Evolutionary conservation across 805 yeast species (phyloP), one percentile per base, ranked within the genome.

Genomic region (Jamesozyma piceae): DNA sequence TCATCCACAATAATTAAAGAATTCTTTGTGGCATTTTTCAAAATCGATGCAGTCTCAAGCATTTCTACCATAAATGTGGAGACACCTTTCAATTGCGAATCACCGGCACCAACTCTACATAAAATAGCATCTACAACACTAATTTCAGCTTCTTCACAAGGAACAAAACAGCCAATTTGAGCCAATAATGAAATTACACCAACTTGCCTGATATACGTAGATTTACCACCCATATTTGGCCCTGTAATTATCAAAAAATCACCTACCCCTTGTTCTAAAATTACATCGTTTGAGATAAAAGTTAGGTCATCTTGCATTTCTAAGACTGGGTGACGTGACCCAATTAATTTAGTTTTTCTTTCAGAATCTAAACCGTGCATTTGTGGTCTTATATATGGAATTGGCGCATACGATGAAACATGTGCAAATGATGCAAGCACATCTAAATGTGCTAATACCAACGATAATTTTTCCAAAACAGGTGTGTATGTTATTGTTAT

Each of bases 81-180:
- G 24, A 92, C 86, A 21, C 98, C 98, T 63, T 90, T 89, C 57
- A 92, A 71, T 64, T 92, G 98, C 0, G 97, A 90, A 61, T 92
- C 98, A 11, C 97, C 95, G 2, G 98, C 97, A 10, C 98, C 98
- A n/a, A 92, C 96, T 57, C 98, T 78, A 13, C 97, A 94, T 46
- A 92, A 72, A 4, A 92, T 82, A 2, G 95, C 87, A 64, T 92
- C 98, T 48, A 90, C 87, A 2, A 92, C 69, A 11, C 87, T 78
- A 21, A 92, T 60, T 53, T 86, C 89, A 0, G 96, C 89, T 28
- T 71, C 78, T 32, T 68, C 70, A 47, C 82, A 81, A 2, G 98
- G 98, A 21, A 89, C 78, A 57, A 82, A 89, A 45, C 92, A 82
- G 1, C 97, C 97, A 18, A 87, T 75, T 60, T 89, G 97, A 22